Evolutionary conservation across 2,329 filamentous ascomycete species (phyloP).

Genomic region (Fonsecaea monophora): DNA sequence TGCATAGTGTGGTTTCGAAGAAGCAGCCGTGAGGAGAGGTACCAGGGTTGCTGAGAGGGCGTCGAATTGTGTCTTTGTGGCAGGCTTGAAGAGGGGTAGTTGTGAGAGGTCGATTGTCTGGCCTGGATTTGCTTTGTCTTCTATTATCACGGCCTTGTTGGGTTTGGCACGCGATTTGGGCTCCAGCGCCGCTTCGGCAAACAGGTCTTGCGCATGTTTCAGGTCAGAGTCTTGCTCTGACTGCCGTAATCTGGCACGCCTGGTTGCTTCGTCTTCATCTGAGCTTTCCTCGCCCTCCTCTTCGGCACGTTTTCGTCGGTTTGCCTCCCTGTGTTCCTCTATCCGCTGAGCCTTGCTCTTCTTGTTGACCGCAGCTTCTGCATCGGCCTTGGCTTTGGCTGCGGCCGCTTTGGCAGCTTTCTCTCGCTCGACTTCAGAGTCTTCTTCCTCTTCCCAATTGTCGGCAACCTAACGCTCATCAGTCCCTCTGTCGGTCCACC

Average conservation of each 20-base stretch:
- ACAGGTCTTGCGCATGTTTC: constrained; percentile 87
- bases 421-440: constrained; percentile 95
- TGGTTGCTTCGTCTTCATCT: constrained; percentile 75
- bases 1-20: constrained; percentile 88
- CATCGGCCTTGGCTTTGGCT: constrained; percentile 86
- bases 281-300: constrained; percentile 65
- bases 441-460: constrained; percentile 95
- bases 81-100: constrained; percentile 86
- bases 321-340: constrained; percentile 75
- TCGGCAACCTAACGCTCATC: constrained; percentile 74
- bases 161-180: constrained; percentile 72
- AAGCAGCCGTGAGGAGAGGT: constrained; percentile 75
- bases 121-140: constrained; percentile 74
- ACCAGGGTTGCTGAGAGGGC: constrained; percentile 77
- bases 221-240: constrained; percentile 89
- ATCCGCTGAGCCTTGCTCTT: constrained; percentile 88
- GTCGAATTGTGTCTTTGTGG: constrained; percentile 84
- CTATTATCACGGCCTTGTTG: constrained; percentile 69
- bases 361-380: constrained; percentile 85
- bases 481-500: constrained; percentile 14
- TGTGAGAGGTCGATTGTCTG: constrained; percentile 80
- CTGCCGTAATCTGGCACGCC: constrained; percentile 74
- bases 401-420: constrained; percentile 88
- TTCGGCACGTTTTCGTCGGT: constrained; percentile 63
- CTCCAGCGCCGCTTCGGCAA: constrained; percentile 75